Evolutionary conservation across 2,329 filamentous ascomycete genomes (phyloP), one percentile per base, ranked within the genome.

Genomic region (Rhinocladiella similis): DNA sequence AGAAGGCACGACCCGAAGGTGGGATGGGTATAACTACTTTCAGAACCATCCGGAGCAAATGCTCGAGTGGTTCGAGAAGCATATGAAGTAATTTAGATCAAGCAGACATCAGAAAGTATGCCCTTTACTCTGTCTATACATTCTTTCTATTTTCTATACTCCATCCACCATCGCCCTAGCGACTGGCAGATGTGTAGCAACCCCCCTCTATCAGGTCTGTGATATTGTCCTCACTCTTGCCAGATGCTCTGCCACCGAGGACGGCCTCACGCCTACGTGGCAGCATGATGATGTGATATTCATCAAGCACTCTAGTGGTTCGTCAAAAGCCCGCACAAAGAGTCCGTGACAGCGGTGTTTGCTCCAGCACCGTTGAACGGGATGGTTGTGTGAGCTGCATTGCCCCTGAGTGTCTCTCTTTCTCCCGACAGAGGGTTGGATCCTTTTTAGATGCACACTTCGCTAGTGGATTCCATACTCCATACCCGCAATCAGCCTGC

Each of bases 31-130:
- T n/a, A 12, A 9, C 33, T 36, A 35, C 16, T 49, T 49, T n/a
- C 47, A 38, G 19, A 29, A 36, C n/a, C 47, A 49, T 20, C 47
- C 25, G 33, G 47, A 49, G 12, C 25, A 35, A 29, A 38, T 49
- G 16, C 33, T 49, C 14, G 22, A 49, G 25, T 36, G 47, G 47
- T 49, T 33, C 14, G 43, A 46, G 18, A 46, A 10, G n/a, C 3
- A 18, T 12, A 41, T 41, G 38, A 38, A 38, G 35, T 38, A 7
- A n/a, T n/a, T n/a, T n/a, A n/a, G n/a, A n/a, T n/a, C n/a, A n/a
- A n/a, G n/a, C n/a, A 25, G 22, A 7, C 22, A 25, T 25, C 7
- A 4, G 22, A 25, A 25, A 5, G 22, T 25, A 25, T 25, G 7
- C 7, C 4, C 22, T 7, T 7, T 25, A 4, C 22, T 25, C 22